Conservation (phyloP, 768 basidiomycete species). For the Termitomyces sp. region DNA sequence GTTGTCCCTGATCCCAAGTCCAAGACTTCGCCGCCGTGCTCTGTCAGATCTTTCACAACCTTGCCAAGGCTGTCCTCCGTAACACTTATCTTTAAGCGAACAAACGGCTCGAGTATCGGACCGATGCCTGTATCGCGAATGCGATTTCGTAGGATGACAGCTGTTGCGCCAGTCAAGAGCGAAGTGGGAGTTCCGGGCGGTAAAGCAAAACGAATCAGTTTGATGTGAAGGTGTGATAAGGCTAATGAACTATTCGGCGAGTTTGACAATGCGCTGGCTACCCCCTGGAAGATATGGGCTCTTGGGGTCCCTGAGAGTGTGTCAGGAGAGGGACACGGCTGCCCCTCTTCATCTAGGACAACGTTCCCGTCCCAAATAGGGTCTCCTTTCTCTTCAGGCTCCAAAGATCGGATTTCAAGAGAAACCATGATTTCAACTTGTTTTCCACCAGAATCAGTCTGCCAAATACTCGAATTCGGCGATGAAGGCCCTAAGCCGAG, state of each 20-base stretch:
- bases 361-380: slow-evolving; percentile 75
- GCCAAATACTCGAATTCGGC: slow-evolving; percentile 44
- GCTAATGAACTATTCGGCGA: slow-evolving; percentile 77
- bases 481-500: slow-evolving; percentile 28
- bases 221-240: slow-evolving; percentile 57
- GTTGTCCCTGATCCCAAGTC: slow-evolving; percentile 52
- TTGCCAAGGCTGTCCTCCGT: slow-evolving; percentile 66
- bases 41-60: slow-evolving; percentile 80
- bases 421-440: slow-evolving; percentile 43
- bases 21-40: slow-evolving; percentile 73
- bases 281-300: slow-evolving; percentile 59
- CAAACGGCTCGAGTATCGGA: slow-evolving; percentile 74
- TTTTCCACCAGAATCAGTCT: slow-evolving; percentile 59
- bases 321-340: slow-evolving; percentile 48
- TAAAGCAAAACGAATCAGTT: slow-evolving; percentile 39
- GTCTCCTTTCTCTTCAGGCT: slow-evolving; percentile 54
- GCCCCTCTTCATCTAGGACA: slow-evolving; percentile 51
- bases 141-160: slow-evolving; percentile 56
- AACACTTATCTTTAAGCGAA: slow-evolving; percentile 63
- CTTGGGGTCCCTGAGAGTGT: slow-evolving; percentile 42
- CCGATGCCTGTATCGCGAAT: slow-evolving; percentile 64
- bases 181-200: slow-evolving; percentile 41
- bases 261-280: slow-evolving; percentile 66
- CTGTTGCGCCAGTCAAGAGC: slow-evolving; percentile 59
- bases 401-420: slow-evolving; percentile 51